Conservation (phyloP, 1,284 basidiomycete species). For the Neonothopanus nambi region DNA sequence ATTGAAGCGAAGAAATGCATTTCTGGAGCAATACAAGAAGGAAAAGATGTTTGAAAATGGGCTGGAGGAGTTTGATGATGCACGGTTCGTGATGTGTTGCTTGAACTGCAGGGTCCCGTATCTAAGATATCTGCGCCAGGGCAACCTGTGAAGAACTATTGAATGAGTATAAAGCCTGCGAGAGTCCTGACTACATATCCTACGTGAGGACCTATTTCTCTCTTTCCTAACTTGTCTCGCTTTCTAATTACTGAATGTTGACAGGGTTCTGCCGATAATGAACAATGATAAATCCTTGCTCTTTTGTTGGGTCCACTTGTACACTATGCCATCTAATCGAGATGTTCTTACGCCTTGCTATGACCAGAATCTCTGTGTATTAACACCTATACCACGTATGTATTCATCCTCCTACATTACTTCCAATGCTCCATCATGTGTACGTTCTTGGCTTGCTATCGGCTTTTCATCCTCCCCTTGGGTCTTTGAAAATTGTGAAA, state of each 20-base stretch:
- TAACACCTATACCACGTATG: no score
- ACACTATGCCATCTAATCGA: no score
- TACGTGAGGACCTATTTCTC: conserved; percentile 19
- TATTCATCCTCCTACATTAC: no score
- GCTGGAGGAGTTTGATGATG: conserved; percentile 93
- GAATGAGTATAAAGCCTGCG: conserved; percentile 92
- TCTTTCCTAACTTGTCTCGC: not conserved
- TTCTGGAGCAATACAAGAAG: conserved; percentile 97
- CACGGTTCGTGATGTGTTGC: conserved; percentile 54
- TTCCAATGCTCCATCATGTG: no score
- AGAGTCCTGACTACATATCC: conserved; percentile 81
- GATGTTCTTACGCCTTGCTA: no score
- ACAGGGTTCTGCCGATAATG: conserved; percentile 13
- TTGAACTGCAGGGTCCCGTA: conserved; percentile 1
- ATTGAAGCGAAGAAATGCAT: conserved; percentile 88
- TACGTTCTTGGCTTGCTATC: no score
- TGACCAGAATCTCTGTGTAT: no score
- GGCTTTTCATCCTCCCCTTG: no score
- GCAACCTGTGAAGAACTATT: conserved; percentile 84
- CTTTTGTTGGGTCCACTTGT: not conserved
- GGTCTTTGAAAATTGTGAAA: no score
- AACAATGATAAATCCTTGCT: conserved; percentile 1
- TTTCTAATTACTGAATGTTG: not conserved
- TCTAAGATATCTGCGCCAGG: conserved; percentile 36
- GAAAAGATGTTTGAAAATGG: conserved; percentile 92